Base-by-base conservation (phyloP, 1,139 yeast species). In the Kluyveromyces marxianus region DNA sequence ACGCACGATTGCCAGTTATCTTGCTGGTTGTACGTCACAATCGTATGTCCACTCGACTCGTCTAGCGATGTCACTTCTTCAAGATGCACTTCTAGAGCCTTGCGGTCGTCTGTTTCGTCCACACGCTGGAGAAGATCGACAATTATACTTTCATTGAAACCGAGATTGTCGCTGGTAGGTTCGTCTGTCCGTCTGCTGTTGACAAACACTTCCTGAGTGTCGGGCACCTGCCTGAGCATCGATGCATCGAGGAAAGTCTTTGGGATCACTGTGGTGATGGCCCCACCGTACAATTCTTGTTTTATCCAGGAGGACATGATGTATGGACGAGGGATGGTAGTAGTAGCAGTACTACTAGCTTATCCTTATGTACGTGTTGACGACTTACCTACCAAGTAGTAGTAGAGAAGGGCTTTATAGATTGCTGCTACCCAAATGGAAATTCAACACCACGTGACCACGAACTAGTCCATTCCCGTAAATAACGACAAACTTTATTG, bases 131-230 rank as follows among this genome's bases (percentile, higher is more conserved):
- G 65, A 25, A 89, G 66, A 56, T 89, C 96, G 37, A 88, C 64
- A 21, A 88, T 81, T 10, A 88, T 60, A 14, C 90, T 76, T 52
- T 77, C 81, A 49, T 83, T 80, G 41, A 63, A 59, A 38, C 68
- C 65, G 41, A 71, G 54, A 4, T 64, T 50, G 47, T 69, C 65
- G 27, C 62, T 59, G 24, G 58, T 57, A 1, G 65, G 59, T 47
- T 69, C 73, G 3, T 55, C 45, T 3, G 58, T 54, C n/a, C 54
- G 40, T 21, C 64, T 51, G 39, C 54, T 52, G 44, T 64, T 56
- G 54, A 87, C 76, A 59, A 75, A 89, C 29, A 87, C 95, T 61
- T 89, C 97, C 60, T 89, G 96, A 2, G 86, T 81, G 58, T 89
- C 96, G 0, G 97, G 96, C 1, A 89, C 79, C 51, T 85, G 86